Percentiles rank a stretch among this genome's conserved stretches.
Conservation (phyloP, 108 stramenopile genomes). For the Stephanodiscus minutulus region DNA sequence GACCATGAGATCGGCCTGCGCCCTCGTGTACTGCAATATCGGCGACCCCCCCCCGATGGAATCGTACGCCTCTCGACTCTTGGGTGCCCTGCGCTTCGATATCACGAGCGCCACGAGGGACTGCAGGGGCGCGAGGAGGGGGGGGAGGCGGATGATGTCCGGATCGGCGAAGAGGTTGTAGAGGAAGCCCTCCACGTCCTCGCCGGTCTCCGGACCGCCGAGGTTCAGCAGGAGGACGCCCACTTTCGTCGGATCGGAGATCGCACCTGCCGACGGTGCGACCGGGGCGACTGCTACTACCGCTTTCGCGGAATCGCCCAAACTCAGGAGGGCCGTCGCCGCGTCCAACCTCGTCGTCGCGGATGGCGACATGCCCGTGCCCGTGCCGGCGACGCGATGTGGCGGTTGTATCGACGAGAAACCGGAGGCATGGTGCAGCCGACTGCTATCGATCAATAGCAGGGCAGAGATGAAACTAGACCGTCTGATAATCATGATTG, state of each 20-base stretch:
- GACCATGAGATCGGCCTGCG: conserved; percentile 78
- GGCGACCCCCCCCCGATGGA: conserved; percentile 98
- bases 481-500: conserved; percentile 8
- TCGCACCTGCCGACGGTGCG: neutral
- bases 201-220: conserved; percentile 91
- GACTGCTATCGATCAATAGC: conserved; percentile 7
- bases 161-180: conserved; percentile 98
- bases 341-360: conserved; percentile 22
- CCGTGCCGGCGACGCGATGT: neutral
- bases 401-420: neutral
- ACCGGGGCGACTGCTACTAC: neutral
- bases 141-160: conserved; percentile 95
- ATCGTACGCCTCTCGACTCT: conserved; percentile 91
- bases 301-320: conserved; percentile 5
- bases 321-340: conserved; percentile 25
- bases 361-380: neutral
- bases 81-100: conserved; percentile 91
- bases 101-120: conserved; percentile 80
- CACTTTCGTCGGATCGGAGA: conserved; percentile 52
- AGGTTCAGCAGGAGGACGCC: conserved; percentile 94
- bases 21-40: conserved; percentile 89
- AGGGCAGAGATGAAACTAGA: conserved; percentile 5
- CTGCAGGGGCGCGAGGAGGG: conserved; percentile 79
- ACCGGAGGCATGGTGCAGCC: neutral
- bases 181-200: conserved; percentile 94